Percentiles rank a stretch among this genome's conserved stretches.
phyloP scores from a whole-genome alignment of 352 stramenopile genomes.

The Blastocystis hominis region DNA sequence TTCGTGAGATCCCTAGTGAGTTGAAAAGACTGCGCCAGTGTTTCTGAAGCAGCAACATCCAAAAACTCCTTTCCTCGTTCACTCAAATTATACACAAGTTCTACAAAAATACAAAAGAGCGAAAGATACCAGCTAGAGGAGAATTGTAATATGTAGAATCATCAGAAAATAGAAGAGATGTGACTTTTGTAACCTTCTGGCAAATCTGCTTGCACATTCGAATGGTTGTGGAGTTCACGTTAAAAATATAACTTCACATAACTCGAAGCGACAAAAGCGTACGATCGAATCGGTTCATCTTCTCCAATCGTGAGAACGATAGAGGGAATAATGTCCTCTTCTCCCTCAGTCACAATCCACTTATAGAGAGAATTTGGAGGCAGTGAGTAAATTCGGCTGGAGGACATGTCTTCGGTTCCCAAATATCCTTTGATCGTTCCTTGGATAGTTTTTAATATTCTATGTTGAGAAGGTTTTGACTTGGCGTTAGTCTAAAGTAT shows the following conservation, averaged over 20 bases:
- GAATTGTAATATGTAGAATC: background rate
- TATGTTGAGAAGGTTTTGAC: too few species aligned
- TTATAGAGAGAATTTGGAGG: background rate
- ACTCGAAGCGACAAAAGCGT: background rate
- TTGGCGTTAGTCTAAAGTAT: background rate
- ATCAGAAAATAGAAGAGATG: background rate
- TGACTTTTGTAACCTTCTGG: background rate
- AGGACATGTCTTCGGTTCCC: background rate
- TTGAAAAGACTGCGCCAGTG: background rate
- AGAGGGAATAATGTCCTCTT: background rate
- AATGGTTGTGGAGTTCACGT: background rate
- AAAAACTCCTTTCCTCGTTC: constrained; percentile 27
- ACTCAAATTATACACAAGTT: background rate
- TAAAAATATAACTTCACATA: constrained; percentile 23
- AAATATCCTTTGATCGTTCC: too few species aligned
- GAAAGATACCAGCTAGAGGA: background rate
- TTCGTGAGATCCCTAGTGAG: background rate
- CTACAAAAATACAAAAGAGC: background rate
- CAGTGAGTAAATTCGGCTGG: constrained; percentile 1
- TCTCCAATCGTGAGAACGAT: background rate
- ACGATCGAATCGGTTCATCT: constrained; percentile 37
- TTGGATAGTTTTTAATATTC: too few species aligned
- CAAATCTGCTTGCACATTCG: background rate
- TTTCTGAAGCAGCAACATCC: background rate
- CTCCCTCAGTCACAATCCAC: constrained; percentile 9